Base-by-base conservation (phyloP, 1,284 basidiomycete genomes). In the Laetiporus sulphureus region DNA sequence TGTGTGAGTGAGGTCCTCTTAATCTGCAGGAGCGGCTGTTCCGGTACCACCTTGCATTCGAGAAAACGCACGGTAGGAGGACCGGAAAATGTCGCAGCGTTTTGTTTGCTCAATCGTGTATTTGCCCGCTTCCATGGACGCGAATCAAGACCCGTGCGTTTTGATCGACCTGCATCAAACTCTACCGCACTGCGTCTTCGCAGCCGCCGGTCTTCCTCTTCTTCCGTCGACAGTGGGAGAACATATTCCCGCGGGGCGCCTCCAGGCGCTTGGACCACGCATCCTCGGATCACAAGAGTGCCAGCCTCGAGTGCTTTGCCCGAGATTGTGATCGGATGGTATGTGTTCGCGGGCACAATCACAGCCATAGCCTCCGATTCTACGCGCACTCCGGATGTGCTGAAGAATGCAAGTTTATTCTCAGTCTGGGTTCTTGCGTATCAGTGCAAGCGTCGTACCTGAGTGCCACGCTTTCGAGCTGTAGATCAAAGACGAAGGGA, bases 401-500 rank as follows among this genome's bases (percentile, higher is more conserved):
- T 95, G 37, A n/a, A 15, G 31, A 38, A 20, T 19, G 33, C 29
- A 18, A 32, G 3, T n/a, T n/a, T n/a, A n/a, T n/a, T n/a, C n/a
- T n/a, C n/a, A n/a, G 6, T 8, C 5, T 37, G 22, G 6, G 11
- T 37, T 10, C 5, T 13, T 13, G 11, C 18, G 8, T 33, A 6
- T 33, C 11, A 7, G 11, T 18, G 27, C 16, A 12, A 15, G 20
- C 3, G 31, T 57, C 67, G 52, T 53, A 92, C 92, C 91, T 86
- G 7, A 98, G 68, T 8, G 79, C 76, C 23, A 98, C 58, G 48
- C 78, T 81, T 46, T 89, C 79, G 20, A 98, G 62, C 46, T 96
- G 91, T 8, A 99, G 70, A 46, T 93, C 89, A 59, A 98, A 92
- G 1, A 87, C 76, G 56, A 88, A 95, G 0, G 91, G 89, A 58